A percentile compares a stretch with the other conserved stretches of the same genome.
These are phyloP conservation scores for Aphanomyces cochlioides DNA, from an alignment of 352 stramenopile species.

Conservation along the genomic window DNA sequence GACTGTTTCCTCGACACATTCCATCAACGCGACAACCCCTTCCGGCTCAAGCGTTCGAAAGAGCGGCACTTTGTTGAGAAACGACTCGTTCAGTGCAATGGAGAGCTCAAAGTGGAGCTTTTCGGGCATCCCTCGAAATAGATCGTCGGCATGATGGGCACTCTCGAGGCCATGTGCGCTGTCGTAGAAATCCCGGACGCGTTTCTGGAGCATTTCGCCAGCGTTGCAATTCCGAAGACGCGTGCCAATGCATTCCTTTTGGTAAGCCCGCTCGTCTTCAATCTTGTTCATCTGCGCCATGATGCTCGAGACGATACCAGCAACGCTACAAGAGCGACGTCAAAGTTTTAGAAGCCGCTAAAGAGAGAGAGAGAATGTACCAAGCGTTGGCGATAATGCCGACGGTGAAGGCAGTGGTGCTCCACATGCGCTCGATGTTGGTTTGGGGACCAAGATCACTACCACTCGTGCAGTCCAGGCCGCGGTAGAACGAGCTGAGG, in stretches of 20 bases:
- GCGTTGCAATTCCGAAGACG: not conserved
- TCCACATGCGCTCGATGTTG: not conserved
- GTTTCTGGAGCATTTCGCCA: constrained; percentile 2
- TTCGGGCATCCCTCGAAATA: not conserved
- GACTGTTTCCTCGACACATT: constrained; percentile 8
- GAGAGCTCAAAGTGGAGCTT: constrained; percentile 5
- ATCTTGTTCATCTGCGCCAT: constrained; percentile 13
- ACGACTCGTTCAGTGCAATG: not conserved
- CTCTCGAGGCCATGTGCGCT: constrained; percentile 11
- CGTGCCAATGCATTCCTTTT: constrained; percentile 1
- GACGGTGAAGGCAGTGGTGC: not conserved
- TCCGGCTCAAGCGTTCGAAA: not conserved
- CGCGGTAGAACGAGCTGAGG: not conserved
- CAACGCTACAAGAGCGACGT: not conserved
- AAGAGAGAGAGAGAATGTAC: not conserved
- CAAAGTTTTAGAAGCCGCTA: not conserved
- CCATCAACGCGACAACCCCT: not conserved
- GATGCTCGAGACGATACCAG: not conserved
- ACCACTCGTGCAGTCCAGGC: not conserved
- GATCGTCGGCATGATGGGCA: not conserved
- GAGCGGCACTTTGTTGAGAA: constrained; percentile 11
- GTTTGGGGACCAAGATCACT: not conserved
- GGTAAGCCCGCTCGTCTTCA: not conserved
- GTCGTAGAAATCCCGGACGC: constrained; percentile 1
- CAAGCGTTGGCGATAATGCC: constrained; percentile 14